Evolutionary conservation across 2,329 filamentous ascomycete species (phyloP).

Genomic region (Pseudogymnoascus sp.): DNA sequence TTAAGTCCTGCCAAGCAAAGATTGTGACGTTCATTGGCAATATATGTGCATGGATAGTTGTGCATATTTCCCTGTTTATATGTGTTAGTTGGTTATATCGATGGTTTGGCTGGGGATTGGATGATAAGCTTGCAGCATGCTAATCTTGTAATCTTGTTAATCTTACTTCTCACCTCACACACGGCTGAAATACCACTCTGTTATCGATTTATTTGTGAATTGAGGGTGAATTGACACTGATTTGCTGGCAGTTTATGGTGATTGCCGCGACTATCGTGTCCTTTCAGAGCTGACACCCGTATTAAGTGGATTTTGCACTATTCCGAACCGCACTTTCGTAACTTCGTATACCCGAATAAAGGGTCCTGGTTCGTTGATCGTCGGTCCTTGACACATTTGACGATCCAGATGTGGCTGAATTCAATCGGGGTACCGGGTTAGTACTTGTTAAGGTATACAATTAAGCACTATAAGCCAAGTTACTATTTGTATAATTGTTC

Average conservation of each 20-base stretch:
- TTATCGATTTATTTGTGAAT: neutral
- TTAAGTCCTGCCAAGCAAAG: neutral
- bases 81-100: neutral
- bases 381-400: neutral
- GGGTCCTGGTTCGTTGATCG: neutral
- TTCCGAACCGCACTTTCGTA: neutral
- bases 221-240: neutral
- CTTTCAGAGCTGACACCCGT: neutral
- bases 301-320: slow-evolving; percentile 4
- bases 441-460: neutral
- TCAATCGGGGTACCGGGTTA: neutral
- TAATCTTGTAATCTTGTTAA: neutral
- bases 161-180: neutral
- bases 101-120: neutral
- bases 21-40: neutral
- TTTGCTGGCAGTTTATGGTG: neutral
- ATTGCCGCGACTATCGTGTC: neutral
- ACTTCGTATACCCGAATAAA: neutral
- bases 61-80: slow-evolving; percentile 1
- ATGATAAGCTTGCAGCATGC: neutral
- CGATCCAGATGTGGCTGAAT: neutral
- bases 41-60: neutral
- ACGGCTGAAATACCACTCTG: neutral
- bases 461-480: neutral
- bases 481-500: neutral